Evolutionary conservation across 352 stramenopile genomes (phyloP).

Genomic region (Sclerospora graminicola): DNA sequence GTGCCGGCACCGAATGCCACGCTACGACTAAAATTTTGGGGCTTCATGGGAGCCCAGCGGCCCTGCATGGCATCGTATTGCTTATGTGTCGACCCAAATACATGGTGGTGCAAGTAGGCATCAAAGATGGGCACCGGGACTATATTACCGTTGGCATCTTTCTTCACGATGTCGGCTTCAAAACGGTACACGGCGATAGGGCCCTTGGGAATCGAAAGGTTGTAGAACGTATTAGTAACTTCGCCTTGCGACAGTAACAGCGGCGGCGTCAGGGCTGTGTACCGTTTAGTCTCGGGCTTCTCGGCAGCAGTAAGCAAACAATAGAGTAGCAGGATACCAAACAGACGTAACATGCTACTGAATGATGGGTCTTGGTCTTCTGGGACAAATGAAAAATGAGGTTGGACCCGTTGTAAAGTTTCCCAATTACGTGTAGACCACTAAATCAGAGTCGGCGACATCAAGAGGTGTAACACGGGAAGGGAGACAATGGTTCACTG

Average conservation of each 20-base stretch:
- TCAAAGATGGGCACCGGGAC: slow-evolving; percentile 55
- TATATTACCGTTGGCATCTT: slow-evolving; percentile 31
- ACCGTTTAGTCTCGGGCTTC: slow-evolving; percentile 39
- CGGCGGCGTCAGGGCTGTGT: slow-evolving; percentile 55
- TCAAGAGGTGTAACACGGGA: too few relatives aligned
- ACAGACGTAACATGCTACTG: slow-evolving; percentile 1
- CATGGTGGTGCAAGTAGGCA: slow-evolving; percentile 78
- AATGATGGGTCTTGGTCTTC: too few relatives aligned
- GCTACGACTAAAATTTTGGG: slow-evolving; percentile 54
- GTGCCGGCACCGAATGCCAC: slow-evolving; percentile 72
- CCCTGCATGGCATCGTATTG: slow-evolving; percentile 38
- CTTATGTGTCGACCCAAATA: slow-evolving; percentile 62
- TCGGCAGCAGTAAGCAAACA: background rate
- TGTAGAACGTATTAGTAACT: slow-evolving; percentile 71
- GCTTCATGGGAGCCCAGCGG: slow-evolving; percentile 65
- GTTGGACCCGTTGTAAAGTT: too few relatives aligned
- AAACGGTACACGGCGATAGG: slow-evolving; percentile 80
- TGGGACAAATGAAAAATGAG: too few relatives aligned
- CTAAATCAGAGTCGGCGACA: too few relatives aligned
- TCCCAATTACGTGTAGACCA: too few relatives aligned
- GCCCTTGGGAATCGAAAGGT: slow-evolving; percentile 56
- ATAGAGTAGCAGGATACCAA: slow-evolving; percentile 3
- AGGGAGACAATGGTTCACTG: too few relatives aligned
- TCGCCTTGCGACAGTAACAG: slow-evolving; percentile 54
- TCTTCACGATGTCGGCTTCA: slow-evolving; percentile 61